phyloP scores from a whole-genome alignment of 345 rosid species.

The Brassica napus region DNA sequence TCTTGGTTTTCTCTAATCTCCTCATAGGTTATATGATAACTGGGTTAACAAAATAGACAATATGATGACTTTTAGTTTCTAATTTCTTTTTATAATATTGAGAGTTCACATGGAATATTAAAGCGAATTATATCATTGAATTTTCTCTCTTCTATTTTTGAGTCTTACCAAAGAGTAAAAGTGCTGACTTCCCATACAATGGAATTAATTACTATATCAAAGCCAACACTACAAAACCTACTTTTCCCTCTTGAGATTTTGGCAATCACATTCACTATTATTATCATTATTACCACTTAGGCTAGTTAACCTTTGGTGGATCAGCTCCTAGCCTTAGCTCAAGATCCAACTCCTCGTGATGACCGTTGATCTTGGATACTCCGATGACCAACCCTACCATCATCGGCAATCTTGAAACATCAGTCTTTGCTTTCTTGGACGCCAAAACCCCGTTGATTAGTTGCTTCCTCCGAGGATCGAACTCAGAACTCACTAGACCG shows the following conservation, averaged over 20 bases:
- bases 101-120: background rate
- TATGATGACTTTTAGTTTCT: background rate
- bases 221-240: slow-evolving; percentile 39
- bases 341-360: slow-evolving; percentile 69
- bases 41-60: background rate
- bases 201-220: slow-evolving; percentile 28
- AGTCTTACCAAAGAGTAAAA: slow-evolving; percentile 1
- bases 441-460: slow-evolving; percentile 2
- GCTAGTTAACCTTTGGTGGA: slow-evolving; percentile 55
- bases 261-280: slow-evolving; percentile 29
- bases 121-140: background rate
- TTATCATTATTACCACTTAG: slow-evolving; percentile 16
- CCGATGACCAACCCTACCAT: slow-evolving; percentile 44
- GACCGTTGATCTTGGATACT: slow-evolving; percentile 36
- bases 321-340: slow-evolving; percentile 84
- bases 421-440: slow-evolving; percentile 25
- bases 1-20: background rate
- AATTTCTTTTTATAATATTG: background rate
- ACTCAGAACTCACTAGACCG: slow-evolving; percentile 16
- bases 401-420: slow-evolving; percentile 34
- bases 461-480: slow-evolving; percentile 11
- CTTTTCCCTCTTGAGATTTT: slow-evolving; percentile 19
- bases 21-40: background rate
- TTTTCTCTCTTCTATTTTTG: background rate
- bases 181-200: slow-evolving; percentile 5